These are phyloP conservation scores for Candida maesae DNA, from an alignment of 805 yeast species.

Conservation along the genomic window DNA sequence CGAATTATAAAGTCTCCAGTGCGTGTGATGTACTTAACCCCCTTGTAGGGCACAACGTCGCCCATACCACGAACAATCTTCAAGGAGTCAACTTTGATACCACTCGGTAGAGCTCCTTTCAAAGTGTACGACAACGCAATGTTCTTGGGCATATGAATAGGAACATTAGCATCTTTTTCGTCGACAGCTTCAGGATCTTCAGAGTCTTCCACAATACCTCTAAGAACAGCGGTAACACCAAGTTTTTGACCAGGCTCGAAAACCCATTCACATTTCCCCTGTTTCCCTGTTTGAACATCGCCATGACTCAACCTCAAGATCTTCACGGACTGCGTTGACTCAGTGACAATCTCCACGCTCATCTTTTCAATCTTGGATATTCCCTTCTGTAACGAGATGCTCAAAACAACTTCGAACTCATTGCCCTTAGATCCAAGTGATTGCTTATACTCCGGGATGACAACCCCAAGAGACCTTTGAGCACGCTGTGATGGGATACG, in stretches of 20 bases:
- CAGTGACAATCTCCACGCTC: constrained; percentile 35
- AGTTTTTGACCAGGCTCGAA: constrained; percentile 53
- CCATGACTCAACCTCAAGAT: constrained; percentile 71
- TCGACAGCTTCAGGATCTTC: constrained; percentile 10
- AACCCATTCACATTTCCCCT: constrained; percentile 63
- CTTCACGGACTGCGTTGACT: constrained; percentile 39
- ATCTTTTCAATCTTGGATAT: constrained; percentile 48
- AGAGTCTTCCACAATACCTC: constrained; percentile 48
- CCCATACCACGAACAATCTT: constrained; percentile 57
- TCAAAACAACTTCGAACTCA: constrained; percentile 36
- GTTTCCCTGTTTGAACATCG: constrained; percentile 54
- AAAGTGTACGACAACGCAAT: constrained; percentile 50
- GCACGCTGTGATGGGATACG: constrained; percentile 15
- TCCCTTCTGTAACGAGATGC: constrained; percentile 34
- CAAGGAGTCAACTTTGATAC: constrained; percentile 63
- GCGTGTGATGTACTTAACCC: constrained; percentile 75
- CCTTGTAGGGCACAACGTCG: constrained; percentile 79
- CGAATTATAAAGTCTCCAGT: constrained; percentile 47
- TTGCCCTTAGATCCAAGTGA: constrained; percentile 34
- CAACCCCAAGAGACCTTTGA: constrained; percentile 25
- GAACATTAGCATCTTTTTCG: background rate
- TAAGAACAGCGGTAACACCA: constrained; percentile 64
- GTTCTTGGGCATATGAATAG: constrained; percentile 36
- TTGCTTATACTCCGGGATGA: constrained; percentile 29
- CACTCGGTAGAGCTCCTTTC: constrained; percentile 74